Evolutionary conservation across 352 stramenopile genomes (phyloP), one percentile per base, ranked within the genome.

Genomic region (Phytophthora pini): DNA sequence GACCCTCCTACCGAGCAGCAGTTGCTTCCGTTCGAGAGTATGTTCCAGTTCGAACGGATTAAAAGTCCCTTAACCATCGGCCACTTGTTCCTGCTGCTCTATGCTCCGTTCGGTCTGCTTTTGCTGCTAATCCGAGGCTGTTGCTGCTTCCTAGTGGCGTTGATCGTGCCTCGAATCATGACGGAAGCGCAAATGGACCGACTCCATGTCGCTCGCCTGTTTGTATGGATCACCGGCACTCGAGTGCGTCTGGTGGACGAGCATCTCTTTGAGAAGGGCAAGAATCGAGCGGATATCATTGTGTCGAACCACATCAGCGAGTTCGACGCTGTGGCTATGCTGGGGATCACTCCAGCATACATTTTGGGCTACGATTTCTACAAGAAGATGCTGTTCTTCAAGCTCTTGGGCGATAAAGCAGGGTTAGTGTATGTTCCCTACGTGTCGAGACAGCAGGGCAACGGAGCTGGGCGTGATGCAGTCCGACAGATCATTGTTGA

Each of bases 301-400:
- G 83, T 87, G n/a, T 62, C 76, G 24, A 92, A 92, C 78, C 83
- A 92, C 72, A 83, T 92, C 56, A 90, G 81, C 38, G 83, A 92
- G 74, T 88, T 92, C 43, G 83, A 89, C 41, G 83, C 81, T 0
- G 61, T 92, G 24, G 81, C 81, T 3, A 65, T 92, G 56, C 52
- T 92, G 8, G 56, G 48, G 17, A 56, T 90, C 55, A 72, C 72
- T 11, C 71, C 83, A 5, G 73, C 74, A 10, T 82, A 89, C 50
- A 68, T 90, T 20, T 70, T 92, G 44, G 83, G 83, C 43, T 92
- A 92, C 74, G 83, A 90, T n/a, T 90, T 92, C n/a, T 92, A 90
- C 78, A 87, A 92, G 65, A 84, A 84, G 32, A 87, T 89, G 79
- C 61, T 92, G 15, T 84, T 90, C 36, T 90, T 89, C 67, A 72